Base-by-base conservation (phyloP, 208 protist genomes). In the Crithidia expoeki region DNA sequence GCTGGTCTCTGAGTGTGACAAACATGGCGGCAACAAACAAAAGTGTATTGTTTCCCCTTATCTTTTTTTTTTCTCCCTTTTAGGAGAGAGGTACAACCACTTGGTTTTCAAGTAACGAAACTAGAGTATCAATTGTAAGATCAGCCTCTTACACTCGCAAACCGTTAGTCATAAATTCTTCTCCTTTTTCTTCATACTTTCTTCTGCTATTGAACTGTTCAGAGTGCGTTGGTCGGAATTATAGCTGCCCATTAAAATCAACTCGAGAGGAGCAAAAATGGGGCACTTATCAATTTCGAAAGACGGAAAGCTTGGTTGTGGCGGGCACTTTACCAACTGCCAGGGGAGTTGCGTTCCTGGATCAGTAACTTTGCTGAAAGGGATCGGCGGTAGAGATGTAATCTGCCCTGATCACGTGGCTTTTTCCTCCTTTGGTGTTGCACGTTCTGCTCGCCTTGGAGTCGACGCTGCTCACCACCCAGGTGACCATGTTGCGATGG, bases 401-500 rank as follows among this genome's bases (percentile, higher is more conserved):
- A 30, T 71, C 25, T 42, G 42, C 14, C 38, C 71, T n/a, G 57
- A 60, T 33, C 38, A 62, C 21, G 63, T 66, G 11, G 71, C 49
- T 12, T 76, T 76, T 47, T 76, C 71, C 27, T 34, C 71, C 4
- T 76, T 70, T 32, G 40, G 27, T 14, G 63, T 76, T 34, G n/a
- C 36, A 4, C 62, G 63, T 21, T 60, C 57, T 27, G 27, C 56
- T 17, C 60, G 47, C n/a, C 19, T 65, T 14, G 47, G 30, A 7
- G 23, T 19, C 17, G 61, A 66, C 25, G 65, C 33, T 16, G 44
- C 21, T 33, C 58, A 87, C 64, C 57, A 70, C 0, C 73, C 70
- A 12, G 87, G 82, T 17, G 75, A 79, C 27, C 85, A 91, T 61
- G 82, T 82, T 46, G 85, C 73, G 6, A 66, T 92, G 10, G 61